Evolutionary conservation across 495 filamentous ascomycete genomes (phyloP).

Genomic region (Talaromyces adpressus): DNA sequence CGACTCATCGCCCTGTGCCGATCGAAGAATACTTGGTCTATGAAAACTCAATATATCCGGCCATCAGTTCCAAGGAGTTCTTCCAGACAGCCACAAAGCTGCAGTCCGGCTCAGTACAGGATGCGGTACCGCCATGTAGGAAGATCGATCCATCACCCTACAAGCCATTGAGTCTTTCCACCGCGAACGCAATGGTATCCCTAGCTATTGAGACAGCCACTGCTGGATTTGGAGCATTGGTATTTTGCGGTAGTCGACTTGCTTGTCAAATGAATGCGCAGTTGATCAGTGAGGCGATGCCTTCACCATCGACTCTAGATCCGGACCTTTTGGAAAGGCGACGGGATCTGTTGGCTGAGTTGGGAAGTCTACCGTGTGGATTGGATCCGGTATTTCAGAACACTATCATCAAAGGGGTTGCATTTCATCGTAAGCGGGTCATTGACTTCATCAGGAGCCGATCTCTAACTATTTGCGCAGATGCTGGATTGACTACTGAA

Average conservation of each 20-base stretch:
- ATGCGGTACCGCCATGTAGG: slow-evolving; percentile 37
- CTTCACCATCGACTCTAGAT: slow-evolving; percentile 32
- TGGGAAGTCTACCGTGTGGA: slow-evolving; percentile 60
- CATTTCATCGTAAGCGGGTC: slow-evolving; percentile 59
- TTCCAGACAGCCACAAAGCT: slow-evolving; percentile 54
- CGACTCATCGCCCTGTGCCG: slow-evolving; percentile 66
- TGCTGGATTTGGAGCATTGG: slow-evolving; percentile 63
- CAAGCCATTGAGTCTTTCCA: slow-evolving; percentile 55
- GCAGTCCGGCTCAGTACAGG: slow-evolving; percentile 25
- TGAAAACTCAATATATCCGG: slow-evolving; percentile 62
- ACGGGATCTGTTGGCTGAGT: slow-evolving; percentile 58
- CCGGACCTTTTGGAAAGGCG: slow-evolving; percentile 47
- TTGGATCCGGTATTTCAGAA: slow-evolving; percentile 60
- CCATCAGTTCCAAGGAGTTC: slow-evolving; percentile 53
- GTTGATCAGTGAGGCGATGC: slow-evolving; percentile 58
- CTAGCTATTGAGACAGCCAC: slow-evolving; percentile 59
- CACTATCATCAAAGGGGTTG: slow-evolving; percentile 59
- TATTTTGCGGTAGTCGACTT: slow-evolving; percentile 69
- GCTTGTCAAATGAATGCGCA: slow-evolving; percentile 58
- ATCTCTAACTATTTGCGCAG: slow-evolving; percentile 18
- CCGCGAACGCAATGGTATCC: slow-evolving; percentile 63
- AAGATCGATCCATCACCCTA: slow-evolving; percentile 46
- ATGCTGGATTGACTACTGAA: slow-evolving; percentile 73
- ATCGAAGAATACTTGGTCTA: slow-evolving; percentile 73
- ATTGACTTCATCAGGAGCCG: background rate